Evolutionary conservation across 2,329 filamentous ascomycete species (phyloP).

Genomic region (Aspergillus arachidicola): DNA sequence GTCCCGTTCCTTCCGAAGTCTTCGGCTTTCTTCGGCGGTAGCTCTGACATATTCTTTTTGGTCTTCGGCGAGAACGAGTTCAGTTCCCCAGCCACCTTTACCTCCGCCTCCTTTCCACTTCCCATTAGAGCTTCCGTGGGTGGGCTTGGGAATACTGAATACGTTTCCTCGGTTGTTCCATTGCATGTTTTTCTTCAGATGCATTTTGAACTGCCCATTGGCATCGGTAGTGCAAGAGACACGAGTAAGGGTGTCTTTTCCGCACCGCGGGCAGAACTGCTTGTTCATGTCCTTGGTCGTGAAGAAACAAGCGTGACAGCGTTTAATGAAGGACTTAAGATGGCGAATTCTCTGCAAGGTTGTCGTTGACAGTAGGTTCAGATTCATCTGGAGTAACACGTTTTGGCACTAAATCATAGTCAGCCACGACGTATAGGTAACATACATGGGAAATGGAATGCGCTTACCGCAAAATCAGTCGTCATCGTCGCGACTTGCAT

Average conservation of each 20-base stretch:
- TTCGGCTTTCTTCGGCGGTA: constrained; percentile 63
- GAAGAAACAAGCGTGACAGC: constrained; percentile 92
- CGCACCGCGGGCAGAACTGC: constrained; percentile 92
- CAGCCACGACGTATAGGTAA: not conserved
- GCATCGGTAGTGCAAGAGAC: constrained; percentile 83
- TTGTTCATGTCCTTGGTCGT: constrained; percentile 80
- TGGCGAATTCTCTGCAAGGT: constrained; percentile 77
- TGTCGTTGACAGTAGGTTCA: constrained; percentile 77
- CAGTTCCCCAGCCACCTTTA: constrained; percentile 82
- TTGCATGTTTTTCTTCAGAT: constrained; percentile 93
- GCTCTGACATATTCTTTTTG: constrained; percentile 86
- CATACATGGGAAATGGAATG: not conserved
- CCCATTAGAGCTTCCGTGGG: constrained; percentile 77
- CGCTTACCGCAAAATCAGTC: constrained; percentile 85
- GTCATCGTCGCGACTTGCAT: constrained; percentile 92
- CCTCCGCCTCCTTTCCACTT: constrained; percentile 71
- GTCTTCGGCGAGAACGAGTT: constrained; percentile 86
- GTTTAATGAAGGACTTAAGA: constrained; percentile 84
- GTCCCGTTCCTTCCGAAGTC: constrained; percentile 67
- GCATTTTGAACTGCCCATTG: constrained; percentile 77
- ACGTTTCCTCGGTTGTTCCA: constrained; percentile 93
- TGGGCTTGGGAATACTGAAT: constrained; percentile 89
- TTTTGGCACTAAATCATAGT: constrained; percentile 65
- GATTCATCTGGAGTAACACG: constrained; percentile 89
- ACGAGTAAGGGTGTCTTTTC: constrained; percentile 81